phyloP scores from a whole-genome alignment of 352 stramenopile genomes.

The Chrysophaeum taylorii region DNA sequence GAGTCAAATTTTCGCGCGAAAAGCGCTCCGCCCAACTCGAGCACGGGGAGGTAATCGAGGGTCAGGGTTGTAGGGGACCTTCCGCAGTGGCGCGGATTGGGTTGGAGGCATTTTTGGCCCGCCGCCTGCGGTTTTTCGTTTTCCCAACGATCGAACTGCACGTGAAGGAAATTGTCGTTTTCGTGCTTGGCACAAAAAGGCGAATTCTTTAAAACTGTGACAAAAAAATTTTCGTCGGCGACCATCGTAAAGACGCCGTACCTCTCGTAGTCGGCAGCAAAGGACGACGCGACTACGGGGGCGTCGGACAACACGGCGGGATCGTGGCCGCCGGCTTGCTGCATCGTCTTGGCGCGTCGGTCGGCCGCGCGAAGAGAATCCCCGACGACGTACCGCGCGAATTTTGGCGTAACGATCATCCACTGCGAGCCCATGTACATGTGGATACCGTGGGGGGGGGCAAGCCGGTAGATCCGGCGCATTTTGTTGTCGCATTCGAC shows the following conservation, averaged over 20 bases:
- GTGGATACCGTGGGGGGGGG: slow-evolving; percentile 40
- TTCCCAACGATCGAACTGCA: slow-evolving; percentile 57
- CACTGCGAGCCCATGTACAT: slow-evolving; percentile 58
- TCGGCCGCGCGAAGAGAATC: background rate
- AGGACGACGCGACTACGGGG: too few species aligned
- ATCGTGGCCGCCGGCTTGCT: background rate
- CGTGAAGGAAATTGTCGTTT: slow-evolving; percentile 59
- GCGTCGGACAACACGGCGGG: too few species aligned
- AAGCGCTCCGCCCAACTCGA: slow-evolving; percentile 53
- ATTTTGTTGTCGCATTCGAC: slow-evolving; percentile 63
- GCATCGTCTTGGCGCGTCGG: background rate
- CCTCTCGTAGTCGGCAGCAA: slow-evolving; percentile 2
- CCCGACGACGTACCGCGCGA: slow-evolving; percentile 43
- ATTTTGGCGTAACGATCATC: slow-evolving; percentile 57
- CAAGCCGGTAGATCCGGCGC: slow-evolving; percentile 56
- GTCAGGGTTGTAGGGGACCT: slow-evolving; percentile 57
- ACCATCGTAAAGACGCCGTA: slow-evolving; percentile 31
- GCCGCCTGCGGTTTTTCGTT: slow-evolving; percentile 43
- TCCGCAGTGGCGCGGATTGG: slow-evolving; percentile 56
- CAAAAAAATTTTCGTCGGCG: slow-evolving; percentile 64
- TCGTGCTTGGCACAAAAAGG: slow-evolving; percentile 52
- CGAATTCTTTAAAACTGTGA: slow-evolving; percentile 54
- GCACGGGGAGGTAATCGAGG: slow-evolving; percentile 48
- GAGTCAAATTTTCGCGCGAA: slow-evolving; percentile 60
- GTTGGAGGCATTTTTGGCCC: slow-evolving; percentile 55